A percentile compares a stretch with the other conserved stretches of the same genome.
Evolutionary conservation across 1,284 basidiomycete genomes (phyloP).

Genomic region (Somion occarium): DNA sequence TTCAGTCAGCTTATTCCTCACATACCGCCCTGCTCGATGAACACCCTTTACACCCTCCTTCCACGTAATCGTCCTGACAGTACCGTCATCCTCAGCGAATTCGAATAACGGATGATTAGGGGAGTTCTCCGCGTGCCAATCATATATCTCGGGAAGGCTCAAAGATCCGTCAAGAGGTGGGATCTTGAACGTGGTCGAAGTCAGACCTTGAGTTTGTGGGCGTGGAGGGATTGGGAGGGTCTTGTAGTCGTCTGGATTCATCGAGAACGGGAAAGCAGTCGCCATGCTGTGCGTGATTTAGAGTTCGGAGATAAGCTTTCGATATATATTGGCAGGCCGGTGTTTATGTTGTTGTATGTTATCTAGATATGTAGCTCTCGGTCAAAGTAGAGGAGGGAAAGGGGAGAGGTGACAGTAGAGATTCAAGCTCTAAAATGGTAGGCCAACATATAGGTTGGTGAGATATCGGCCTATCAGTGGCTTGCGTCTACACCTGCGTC

Average conservation of each 20-base stretch:
- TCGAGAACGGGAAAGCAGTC: neutral
- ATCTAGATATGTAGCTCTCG: too few species aligned
- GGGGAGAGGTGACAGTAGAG: too few species aligned
- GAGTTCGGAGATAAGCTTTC: too few species aligned
- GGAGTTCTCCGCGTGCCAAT: constrained; percentile 29
- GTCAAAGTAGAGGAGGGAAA: too few species aligned
- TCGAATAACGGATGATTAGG: constrained; percentile 31
- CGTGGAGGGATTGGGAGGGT: constrained; percentile 2
- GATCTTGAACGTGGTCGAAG: neutral
- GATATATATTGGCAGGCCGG: too few species aligned
- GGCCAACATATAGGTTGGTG: too few species aligned
- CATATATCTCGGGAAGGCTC: constrained; percentile 31
- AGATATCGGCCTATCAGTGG: too few species aligned
- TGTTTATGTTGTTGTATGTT: too few species aligned
- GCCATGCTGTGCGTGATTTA: neutral
- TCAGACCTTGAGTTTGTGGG: constrained; percentile 1
- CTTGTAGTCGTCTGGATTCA: neutral
- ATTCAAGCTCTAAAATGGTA: too few species aligned
- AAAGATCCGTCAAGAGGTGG: constrained; percentile 16
- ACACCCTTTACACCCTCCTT: constrained; percentile 21
- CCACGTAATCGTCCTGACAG: constrained; percentile 22
- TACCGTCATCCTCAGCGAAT: constrained; percentile 21
- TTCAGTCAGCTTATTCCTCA: constrained; percentile 6
- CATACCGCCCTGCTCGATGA: constrained; percentile 15
- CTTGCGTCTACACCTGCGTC: too few species aligned